These are phyloP conservation scores for Odonthalia washingtoniensis DNA, from an alignment of 31 red algal genomes.

Conservation along the genomic window DNA sequence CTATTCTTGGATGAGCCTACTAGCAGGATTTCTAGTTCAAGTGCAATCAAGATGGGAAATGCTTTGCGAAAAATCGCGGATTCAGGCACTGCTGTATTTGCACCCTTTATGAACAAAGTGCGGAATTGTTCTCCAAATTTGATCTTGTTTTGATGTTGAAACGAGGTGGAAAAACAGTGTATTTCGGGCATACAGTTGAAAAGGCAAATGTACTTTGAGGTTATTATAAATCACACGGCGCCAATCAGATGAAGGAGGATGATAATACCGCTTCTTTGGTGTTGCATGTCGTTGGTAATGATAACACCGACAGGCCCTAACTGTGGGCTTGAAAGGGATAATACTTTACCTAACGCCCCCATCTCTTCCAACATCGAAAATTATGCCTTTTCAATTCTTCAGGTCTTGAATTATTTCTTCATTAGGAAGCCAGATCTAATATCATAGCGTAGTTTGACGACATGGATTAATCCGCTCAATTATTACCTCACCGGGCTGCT, in stretches of 20 bases:
- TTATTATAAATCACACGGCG: conserved; percentile 71
- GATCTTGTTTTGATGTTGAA: conserved; percentile 78
- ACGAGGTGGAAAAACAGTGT: conserved; percentile 75
- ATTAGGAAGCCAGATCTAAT: conserved; percentile 71
- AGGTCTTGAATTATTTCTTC: conserved; percentile 83
- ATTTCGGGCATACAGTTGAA: conserved; percentile 84
- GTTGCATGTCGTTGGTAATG: conserved; percentile 74
- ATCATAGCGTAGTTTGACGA: conserved; percentile 76
- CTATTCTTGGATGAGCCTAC: conserved; percentile 91
- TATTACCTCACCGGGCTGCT: conserved; percentile 79
- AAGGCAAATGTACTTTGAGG: conserved; percentile 29
- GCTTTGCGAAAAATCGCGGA: conserved; percentile 82
- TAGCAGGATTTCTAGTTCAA: conserved; percentile 75
- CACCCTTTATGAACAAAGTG: conserved; percentile 86
- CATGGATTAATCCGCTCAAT: conserved; percentile 82
- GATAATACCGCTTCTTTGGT: conserved; percentile 69
- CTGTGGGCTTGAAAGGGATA: too few relatives aligned
- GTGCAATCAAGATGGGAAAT: conserved; percentile 59
- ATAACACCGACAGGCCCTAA: conserved; percentile 52
- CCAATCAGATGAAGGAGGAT: conserved; percentile 20
- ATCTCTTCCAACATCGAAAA: conserved; percentile 67
- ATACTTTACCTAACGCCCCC: conserved; percentile 48
- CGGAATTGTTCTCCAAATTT: conserved; percentile 78
- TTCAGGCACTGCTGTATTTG: conserved; percentile 76
- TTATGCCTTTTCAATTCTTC: conserved; percentile 68